A percentile compares a stretch with the other conserved stretches of the same genome.
Conservation (phyloP, 345 rosid species). For the Zanthoxylum bungeanum region DNA sequence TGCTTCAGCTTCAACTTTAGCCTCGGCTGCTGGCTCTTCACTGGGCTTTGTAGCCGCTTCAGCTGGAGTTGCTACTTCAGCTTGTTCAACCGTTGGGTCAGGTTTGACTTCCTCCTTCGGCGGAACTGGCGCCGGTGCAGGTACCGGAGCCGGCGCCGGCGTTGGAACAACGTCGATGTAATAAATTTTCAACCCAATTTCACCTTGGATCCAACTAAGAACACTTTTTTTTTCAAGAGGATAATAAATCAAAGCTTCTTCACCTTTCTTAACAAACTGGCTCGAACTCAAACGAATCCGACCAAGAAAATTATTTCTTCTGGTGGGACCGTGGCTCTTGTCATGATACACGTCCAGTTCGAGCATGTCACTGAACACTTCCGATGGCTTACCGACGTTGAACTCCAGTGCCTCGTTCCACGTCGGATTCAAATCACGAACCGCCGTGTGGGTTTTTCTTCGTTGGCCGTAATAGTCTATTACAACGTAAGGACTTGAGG, state of each 20-base stretch:
- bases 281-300: constrained; percentile 54
- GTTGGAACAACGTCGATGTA: constrained; percentile 43
- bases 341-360: constrained; percentile 79
- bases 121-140: constrained; percentile 19
- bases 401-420: constrained; percentile 82
- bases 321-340: constrained; percentile 62
- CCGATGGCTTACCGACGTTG: constrained; percentile 52
- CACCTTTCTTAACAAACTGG: constrained; percentile 82
- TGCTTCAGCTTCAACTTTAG: constrained; percentile 9
- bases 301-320: constrained; percentile 65
- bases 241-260: constrained; percentile 80
- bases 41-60: constrained; percentile 12
- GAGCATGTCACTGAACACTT: constrained; percentile 55
- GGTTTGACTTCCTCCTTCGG: constrained; percentile 23
- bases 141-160: constrained; percentile 29
- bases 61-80: constrained; percentile 2
- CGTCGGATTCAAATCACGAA: constrained; percentile 63
- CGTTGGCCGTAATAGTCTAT: constrained; percentile 80
- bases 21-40: neutral
- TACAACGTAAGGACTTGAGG: constrained; percentile 83
- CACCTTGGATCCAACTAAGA: constrained; percentile 64
- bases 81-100: constrained; percentile 16
- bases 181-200: constrained; percentile 70
- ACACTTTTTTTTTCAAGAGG: constrained; percentile 56
- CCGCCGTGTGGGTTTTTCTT: constrained; percentile 48